Base-by-base conservation (phyloP, 78 protist genomes). In the Bigelowiella natans region DNA sequence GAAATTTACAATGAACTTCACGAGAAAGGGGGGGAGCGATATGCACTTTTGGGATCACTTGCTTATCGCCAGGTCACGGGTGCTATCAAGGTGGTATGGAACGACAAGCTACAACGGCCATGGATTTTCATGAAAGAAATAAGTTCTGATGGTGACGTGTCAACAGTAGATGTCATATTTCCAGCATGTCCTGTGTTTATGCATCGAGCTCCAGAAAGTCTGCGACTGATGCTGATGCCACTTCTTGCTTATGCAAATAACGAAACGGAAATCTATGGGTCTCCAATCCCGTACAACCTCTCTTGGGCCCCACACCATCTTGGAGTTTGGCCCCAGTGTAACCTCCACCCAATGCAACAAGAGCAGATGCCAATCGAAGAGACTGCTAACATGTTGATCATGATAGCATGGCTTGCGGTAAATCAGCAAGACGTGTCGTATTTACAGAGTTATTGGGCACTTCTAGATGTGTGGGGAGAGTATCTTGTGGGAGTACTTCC, bases 281-380 rank as follows among this genome's bases (percentile, higher is more conserved):
- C 2, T 2, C 2, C 2, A 3, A 40, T 2, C 1, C 83, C 85
- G 1, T 92, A 92, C 91, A 38, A 7, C 39, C 91, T 85, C 31
- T n/a, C 87, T 36, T 92, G 87, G 88, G 91, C 91, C 1, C 93
- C 93, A 26, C 93, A 92, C 83, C 93, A 92, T 40, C 86, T 92
- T 28, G 93, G 93, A 40, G 0, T 0, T 36, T 92, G 83, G 82
- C 93, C 93, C 36, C 40, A 88, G 36, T 39, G 88, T 39, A 29
- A 92, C 88, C 36, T 92, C 7, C 1, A 0, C 2, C 82, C 93
- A 1, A 7, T 0, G 39, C 31, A 88, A 86, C 93, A 92, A 31
- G 93, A 92, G 29, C 38, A 88, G 51, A 92, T 92, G 93, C 93
- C 93, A 34, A 88, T 88, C 18, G 93, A 92, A 51, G 91, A 92